Percentiles rank a stretch among this genome's conserved stretches.
Conservation (phyloP, 495 filamentous ascomycete genomes). For the Umbilicaria muhlenbergii region DNA sequence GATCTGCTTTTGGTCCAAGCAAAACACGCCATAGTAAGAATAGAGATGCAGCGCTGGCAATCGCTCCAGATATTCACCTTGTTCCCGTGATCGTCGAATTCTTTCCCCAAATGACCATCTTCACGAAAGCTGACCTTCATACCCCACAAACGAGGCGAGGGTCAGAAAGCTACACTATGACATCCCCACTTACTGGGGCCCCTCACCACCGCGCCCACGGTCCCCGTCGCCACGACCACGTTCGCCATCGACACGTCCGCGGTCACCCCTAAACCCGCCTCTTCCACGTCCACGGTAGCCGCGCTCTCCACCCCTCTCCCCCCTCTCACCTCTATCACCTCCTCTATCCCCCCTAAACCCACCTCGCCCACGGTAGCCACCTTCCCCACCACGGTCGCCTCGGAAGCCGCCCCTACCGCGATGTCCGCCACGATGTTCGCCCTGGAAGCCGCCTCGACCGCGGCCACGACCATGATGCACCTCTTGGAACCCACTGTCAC, state of each 20-base stretch:
- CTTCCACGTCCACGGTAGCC: slow-evolving; percentile 57
- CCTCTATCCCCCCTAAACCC: slow-evolving; percentile 31
- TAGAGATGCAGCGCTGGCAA: no score
- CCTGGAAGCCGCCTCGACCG: slow-evolving; percentile 30
- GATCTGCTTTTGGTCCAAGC: no score
- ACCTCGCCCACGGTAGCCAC: slow-evolving; percentile 36
- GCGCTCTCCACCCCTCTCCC: slow-evolving; percentile 14
- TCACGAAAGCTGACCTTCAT: no score
- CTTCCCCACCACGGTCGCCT: slow-evolving; percentile 31
- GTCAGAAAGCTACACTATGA: no score
- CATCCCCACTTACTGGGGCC: no score
- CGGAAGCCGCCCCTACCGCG: slow-evolving; percentile 36
- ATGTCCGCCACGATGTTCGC: slow-evolving; percentile 29
- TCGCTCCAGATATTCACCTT: no score
- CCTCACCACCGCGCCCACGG: no score
- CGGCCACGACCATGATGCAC: slow-evolving; percentile 41
- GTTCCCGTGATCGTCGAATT: no score
- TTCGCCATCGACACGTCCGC: slow-evolving; percentile 9
- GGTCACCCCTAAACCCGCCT: slow-evolving; percentile 12
- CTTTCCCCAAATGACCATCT: no score
- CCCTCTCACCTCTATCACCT: slow-evolving; percentile 28
- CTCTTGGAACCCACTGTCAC: slow-evolving; percentile 51
- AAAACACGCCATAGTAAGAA: no score
- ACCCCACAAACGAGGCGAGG: no score
- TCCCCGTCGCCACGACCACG: slow-evolving; percentile 10